Evolutionary conservation across 306 rosid species (phyloP).

Genomic region (Lotus japonicus): DNA sequence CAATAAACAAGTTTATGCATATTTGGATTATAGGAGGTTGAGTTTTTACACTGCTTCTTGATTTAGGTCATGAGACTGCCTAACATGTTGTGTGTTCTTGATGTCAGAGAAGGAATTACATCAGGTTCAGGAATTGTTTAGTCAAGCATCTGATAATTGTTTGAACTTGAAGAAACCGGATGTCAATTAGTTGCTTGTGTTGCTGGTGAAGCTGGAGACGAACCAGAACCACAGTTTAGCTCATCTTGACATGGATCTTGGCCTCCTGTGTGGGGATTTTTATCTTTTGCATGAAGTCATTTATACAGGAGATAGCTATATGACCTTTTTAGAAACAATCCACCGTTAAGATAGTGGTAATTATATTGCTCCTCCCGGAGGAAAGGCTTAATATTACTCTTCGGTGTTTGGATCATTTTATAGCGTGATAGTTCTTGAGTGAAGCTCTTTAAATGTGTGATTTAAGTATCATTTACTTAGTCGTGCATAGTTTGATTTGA

Average conservation of each 20-base stretch:
- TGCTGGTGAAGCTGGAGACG: neutral
- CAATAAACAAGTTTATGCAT: neutral
- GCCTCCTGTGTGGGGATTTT: neutral
- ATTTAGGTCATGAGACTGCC: neutral
- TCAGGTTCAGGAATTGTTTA: slow-evolving; percentile 65
- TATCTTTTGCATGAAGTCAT: neutral
- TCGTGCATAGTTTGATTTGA: too few species aligned
- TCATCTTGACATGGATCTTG: neutral
- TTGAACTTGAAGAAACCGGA: slow-evolving; percentile 76
- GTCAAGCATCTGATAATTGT: slow-evolving; percentile 79
- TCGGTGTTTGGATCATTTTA: neutral
- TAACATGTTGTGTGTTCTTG: slow-evolving; percentile 23
- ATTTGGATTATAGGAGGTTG: neutral
- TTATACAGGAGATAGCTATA: neutral
- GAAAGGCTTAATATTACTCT: neutral
- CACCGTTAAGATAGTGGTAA: neutral
- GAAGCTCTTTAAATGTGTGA: too few species aligned
- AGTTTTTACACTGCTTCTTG: neutral
- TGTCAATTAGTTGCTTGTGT: slow-evolving; percentile 2
- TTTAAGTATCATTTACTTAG: too few species aligned
- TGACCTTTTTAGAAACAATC: neutral
- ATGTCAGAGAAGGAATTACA: slow-evolving; percentile 65
- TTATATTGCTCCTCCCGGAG: neutral
- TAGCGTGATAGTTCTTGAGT: too few species aligned
- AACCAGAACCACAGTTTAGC: neutral